phyloP scores from a whole-genome alignment of 1,284 basidiomycete species.

The Ceratobasidium sp. region DNA sequence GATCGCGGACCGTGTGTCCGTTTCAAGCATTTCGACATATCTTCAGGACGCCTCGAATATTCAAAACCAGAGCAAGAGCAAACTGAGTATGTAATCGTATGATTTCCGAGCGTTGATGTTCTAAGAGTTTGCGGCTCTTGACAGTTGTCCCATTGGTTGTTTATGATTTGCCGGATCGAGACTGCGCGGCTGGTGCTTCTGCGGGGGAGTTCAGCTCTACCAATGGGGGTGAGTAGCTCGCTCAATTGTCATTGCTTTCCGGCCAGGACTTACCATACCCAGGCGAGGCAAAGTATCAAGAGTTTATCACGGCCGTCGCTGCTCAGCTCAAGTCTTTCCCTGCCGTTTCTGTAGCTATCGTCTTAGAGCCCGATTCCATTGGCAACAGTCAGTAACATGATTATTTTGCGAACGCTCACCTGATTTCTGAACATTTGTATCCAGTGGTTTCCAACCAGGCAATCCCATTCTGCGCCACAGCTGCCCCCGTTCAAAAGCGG shows the following conservation, averaged over 20 bases:
- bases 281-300: conserved; percentile 38
- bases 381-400: conserved; percentile 22
- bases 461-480: conserved; percentile 30
- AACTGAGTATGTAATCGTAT: conserved; percentile 3
- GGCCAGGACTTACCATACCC: not conserved
- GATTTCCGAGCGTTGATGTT: not conserved
- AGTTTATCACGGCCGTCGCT: conserved; percentile 10
- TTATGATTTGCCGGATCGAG: conserved; percentile 30
- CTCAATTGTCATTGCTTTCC: not conserved
- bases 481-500: conserved; percentile 23
- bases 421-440: not conserved
- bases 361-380: conserved; percentile 22
- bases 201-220: conserved; percentile 35
- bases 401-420: not conserved
- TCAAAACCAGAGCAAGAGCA: conserved; percentile 11
- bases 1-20: conserved; percentile 28
- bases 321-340: conserved; percentile 17
- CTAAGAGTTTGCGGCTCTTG: not conserved
- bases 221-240: conserved; percentile 12
- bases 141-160: conserved; percentile 20
- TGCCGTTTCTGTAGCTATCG: not conserved
- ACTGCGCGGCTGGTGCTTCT: conserved; percentile 26
- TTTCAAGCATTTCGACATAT: conserved; percentile 15
- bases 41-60: conserved; percentile 24
- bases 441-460: conserved; percentile 25